Evolutionary conservation across 163 green algal species (phyloP), one percentile per base, ranked within the genome.

Genomic region (Chloromonas sp.): DNA sequence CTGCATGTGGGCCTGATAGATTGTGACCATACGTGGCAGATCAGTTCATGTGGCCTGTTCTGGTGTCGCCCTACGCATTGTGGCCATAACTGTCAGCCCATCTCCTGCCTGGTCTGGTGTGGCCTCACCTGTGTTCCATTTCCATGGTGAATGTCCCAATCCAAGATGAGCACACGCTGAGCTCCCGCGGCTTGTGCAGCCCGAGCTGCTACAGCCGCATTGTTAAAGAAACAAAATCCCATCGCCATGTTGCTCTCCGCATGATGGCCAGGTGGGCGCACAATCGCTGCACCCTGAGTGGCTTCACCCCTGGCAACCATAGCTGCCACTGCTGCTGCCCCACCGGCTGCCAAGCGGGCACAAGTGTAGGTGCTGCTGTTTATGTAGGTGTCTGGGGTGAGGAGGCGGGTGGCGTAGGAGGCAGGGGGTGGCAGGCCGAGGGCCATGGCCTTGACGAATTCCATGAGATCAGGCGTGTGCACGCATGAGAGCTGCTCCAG

Each of bases 201-300:
- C 5, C 83, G 59, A 61, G 89, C 89, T 1, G 96, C 96, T 71
- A 98, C 91, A 2, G 92, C 95, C 0, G 94, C 96, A 81, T 97
- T 98, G 92, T 98, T 98, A 93, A 96, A 97, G 86, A 98, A 96
- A 91, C 96, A 99, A 91, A 99, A 99, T 78, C 96, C 96, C 95
- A 98, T 98, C 76, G 95, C 91, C 14, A 91, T 87, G 74, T 82
- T 87, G 61, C 84, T 89, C 89, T 97, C 94, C 2, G 95, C 95
- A 86, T 99, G 96, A 89, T 99, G 96, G n/a, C 96, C 94, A 0
- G 96, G 96, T 0, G 96, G 96, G 2, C 96, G 92, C 74, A 98
- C 94, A 61, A 98, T 94, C 58, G 95, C 96, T 8, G 95, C 91
- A 0, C 88, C 91, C 60, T 87, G 76, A 1, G 86, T 84, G 11